A percentile compares a stretch with the other conserved stretches of the same genome.
phyloP scores from a whole-genome alignment of 345 rosid species.

The Cochlearia excelsa region DNA sequence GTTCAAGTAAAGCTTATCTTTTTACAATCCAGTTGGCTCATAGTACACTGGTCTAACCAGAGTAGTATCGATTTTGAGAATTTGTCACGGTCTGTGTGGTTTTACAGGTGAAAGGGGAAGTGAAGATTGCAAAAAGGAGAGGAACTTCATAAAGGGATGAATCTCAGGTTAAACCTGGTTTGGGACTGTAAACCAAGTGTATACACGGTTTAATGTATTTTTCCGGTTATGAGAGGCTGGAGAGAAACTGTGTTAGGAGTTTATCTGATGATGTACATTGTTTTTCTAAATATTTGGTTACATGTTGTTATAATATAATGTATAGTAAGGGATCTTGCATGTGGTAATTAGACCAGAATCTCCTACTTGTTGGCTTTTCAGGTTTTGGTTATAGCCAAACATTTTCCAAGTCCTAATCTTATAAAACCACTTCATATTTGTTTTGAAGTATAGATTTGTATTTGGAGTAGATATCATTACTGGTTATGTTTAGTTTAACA shows the following conservation, averaged over 20 bases:
- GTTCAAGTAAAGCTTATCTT: neutral
- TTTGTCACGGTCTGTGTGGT: neutral
- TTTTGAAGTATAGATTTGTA: too few species aligned
- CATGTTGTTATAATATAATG: conserved; percentile 34
- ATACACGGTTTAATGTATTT: conserved; percentile 22
- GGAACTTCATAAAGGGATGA: conserved; percentile 9
- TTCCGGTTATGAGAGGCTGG: conserved; percentile 28
- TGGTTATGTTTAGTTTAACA: too few species aligned
- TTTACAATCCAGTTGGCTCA: neutral
- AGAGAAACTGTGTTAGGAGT: conserved; percentile 29
- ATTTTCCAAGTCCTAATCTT: too few species aligned
- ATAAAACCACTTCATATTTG: too few species aligned
- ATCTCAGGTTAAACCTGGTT: conserved; percentile 25
- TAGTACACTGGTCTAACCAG: neutral
- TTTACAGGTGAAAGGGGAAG: conserved; percentile 23
- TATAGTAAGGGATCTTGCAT: conserved; percentile 29
- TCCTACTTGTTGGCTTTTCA: too few species aligned
- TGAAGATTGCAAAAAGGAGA: conserved; percentile 11
- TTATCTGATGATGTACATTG: conserved; percentile 32
- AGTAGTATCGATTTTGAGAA: neutral
- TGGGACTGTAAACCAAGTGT: conserved; percentile 30
- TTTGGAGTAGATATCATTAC: too few species aligned
- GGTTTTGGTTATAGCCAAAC: too few species aligned
- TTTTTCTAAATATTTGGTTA: conserved; percentile 21
- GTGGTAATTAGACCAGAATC: conserved; percentile 24